Evolutionary conservation across 1,284 basidiomycete species (phyloP), one percentile per base, ranked within the genome.

Genomic region (Sporisorium graminicola): DNA sequence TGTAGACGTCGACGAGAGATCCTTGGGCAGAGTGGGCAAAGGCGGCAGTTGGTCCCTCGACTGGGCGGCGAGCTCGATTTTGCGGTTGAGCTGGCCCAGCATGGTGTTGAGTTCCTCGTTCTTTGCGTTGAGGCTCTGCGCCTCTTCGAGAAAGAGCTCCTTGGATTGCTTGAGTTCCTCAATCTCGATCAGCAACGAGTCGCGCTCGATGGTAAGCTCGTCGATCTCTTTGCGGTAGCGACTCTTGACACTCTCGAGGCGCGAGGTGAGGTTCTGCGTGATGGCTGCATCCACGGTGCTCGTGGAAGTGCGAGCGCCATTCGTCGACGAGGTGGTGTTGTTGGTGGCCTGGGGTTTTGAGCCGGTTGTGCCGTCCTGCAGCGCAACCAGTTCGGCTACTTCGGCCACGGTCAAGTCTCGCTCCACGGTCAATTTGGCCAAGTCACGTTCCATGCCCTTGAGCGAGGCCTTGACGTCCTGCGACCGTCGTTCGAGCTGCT

Each of bases 81-180:
- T 69, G 43, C 71, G 71, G 20, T 65, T 64, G 50, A 82, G 64
- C 63, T 94, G 92, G 2, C 91, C 88, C 78, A 93, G 92, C 57
- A 96, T 89, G 83, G 94, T 92, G 6, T 92, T 92, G 13, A 98
- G 89, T 85, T 95, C 93, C 81, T 96, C 94, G 86, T 98, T 98
- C 64, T 94, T 91, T 16, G 91, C 92, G 82, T 94, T 94, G 55
- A 99, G 89, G 22, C 91, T 91, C 0, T 93, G 92, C 1, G 94
- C 93, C 87, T 98, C 95, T 80, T 97, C 95, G 20, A 95, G 87
- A 87, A 93, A 93, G 43, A 92, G 90, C 78, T 97, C 94, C 31
- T 94, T 90, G 4, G 93, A 91, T 31, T 93, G 92, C 81, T 91
- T 92, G 57, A 99, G 91, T 80, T 98, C 95, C 10, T 89, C 88